Evolutionary conservation across 2,329 filamentous ascomycete genomes (phyloP).

Genomic region (Aureobasidium zeae): DNA sequence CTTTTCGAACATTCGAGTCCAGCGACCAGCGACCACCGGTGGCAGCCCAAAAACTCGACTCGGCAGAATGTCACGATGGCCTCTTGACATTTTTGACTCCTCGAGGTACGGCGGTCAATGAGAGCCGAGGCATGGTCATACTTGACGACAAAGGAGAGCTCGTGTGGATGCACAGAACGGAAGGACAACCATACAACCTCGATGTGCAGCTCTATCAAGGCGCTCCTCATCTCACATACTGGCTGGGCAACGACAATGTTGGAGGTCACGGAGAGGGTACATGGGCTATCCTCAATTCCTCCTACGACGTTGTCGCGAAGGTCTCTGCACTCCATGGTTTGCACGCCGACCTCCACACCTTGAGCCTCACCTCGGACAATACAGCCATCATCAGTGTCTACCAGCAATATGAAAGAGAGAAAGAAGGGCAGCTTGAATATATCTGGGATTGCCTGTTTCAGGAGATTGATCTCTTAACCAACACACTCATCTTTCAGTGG

Average conservation of each 20-base stretch:
- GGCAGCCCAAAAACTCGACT: conserved; percentile 1
- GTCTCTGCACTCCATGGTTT: conserved; percentile 28
- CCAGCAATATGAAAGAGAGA: conserved; percentile 26
- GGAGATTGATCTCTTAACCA: conserved; percentile 33
- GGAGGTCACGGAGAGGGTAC: conserved; percentile 28
- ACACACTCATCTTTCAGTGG: conserved; percentile 34
- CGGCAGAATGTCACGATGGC: conserved; percentile 13
- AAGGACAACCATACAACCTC: conserved; percentile 28
- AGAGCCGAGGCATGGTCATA: conserved; percentile 26
- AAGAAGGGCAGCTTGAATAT: conserved; percentile 28
- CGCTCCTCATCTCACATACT: conserved; percentile 32
- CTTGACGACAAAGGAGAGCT: conserved; percentile 25
- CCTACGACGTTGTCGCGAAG: conserved; percentile 29
- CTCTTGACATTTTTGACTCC: conserved; percentile 25
- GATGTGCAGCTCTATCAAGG: conserved; percentile 29
- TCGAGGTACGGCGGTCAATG: conserved; percentile 23
- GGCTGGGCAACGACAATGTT: conserved; percentile 31
- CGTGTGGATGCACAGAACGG: conserved; percentile 27
- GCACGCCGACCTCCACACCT: conserved; percentile 36
- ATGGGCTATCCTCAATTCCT: conserved; percentile 30
- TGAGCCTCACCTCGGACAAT: conserved; percentile 34
- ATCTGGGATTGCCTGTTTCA: conserved; percentile 38
- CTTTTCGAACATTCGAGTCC: conserved; percentile 13
- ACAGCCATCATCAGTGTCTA: conserved; percentile 38
- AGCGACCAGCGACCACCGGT: conserved; percentile 7